These are phyloP conservation scores for Bipolaris sorokiniana DNA, from an alignment of 2,329 filamentous ascomycete genomes.

Conservation along the genomic window DNA sequence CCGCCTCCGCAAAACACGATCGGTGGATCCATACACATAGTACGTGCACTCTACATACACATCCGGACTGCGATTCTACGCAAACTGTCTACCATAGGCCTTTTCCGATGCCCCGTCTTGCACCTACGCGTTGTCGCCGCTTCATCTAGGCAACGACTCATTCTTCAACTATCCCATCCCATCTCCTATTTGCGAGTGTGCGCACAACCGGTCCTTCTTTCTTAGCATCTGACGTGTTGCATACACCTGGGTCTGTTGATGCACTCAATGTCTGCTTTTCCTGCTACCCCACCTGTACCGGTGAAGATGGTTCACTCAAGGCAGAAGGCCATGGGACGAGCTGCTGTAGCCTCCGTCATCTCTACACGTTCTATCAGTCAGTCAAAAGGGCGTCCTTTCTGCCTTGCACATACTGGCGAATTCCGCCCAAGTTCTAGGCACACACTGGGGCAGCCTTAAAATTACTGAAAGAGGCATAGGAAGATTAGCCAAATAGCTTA, in stretches of 20 bases:
- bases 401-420: slow-evolving; percentile 21
- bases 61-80: not conserved
- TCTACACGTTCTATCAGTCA: slow-evolving; percentile 19
- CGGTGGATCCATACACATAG: not conserved
- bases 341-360: slow-evolving; percentile 18
- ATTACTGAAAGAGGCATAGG: slow-evolving; percentile 10
- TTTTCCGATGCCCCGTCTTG: slow-evolving; percentile 1
- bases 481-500: slow-evolving; percentile 11
- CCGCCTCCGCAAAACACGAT: slow-evolving; percentile 9
- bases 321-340: slow-evolving; percentile 33
- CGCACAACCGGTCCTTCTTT: slow-evolving; percentile 15
- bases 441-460: slow-evolving; percentile 3
- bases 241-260: slow-evolving; percentile 16
- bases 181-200: slow-evolving; percentile 20
- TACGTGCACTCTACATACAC: not conserved
- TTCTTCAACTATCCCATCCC: slow-evolving; percentile 7
- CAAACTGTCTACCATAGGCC: slow-evolving; percentile 7
- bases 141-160: slow-evolving; percentile 37
- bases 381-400: slow-evolving; percentile 9
- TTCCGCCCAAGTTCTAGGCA: slow-evolving; percentile 10
- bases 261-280: slow-evolving; percentile 14
- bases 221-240: slow-evolving; percentile 34
- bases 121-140: slow-evolving; percentile 5
- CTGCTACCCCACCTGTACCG: slow-evolving; percentile 41
- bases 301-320: slow-evolving; percentile 37